phyloP scores from a whole-genome alignment of 441 rosid genomes.

The Jatropha multifida region DNA sequence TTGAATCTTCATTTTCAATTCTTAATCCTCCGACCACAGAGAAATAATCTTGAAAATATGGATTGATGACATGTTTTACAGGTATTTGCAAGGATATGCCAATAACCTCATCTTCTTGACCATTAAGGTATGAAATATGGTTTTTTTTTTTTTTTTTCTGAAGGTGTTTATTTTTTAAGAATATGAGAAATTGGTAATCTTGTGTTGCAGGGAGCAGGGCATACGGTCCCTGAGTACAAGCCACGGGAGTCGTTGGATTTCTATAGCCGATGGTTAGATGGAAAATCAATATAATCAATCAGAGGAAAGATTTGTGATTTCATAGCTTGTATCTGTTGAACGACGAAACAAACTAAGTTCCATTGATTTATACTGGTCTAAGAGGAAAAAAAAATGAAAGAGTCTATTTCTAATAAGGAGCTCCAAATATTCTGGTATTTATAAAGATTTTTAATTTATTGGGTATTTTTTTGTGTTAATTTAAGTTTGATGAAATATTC shows the following conservation, averaged over 20 bases:
- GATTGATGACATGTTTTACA: conserved; percentile 16
- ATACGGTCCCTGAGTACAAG: conserved; percentile 68
- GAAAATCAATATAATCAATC: conserved; percentile 25
- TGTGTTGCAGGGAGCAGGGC: conserved; percentile 63
- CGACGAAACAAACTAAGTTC: background rate
- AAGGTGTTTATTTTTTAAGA: too few relatives aligned
- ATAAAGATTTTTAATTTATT: too few relatives aligned
- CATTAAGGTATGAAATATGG: conserved; percentile 41
- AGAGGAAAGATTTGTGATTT: too few relatives aligned
- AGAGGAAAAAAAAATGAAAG: background rate
- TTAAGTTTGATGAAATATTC: too few relatives aligned
- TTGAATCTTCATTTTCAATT: background rate
- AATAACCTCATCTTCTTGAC: conserved; percentile 52
- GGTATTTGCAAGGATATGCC: conserved; percentile 57
- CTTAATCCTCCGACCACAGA: background rate
- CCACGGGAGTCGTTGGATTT: conserved; percentile 50
- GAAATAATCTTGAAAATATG: background rate
- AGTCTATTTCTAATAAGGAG: too few relatives aligned
- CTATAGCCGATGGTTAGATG: conserved; percentile 42
- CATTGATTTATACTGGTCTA: background rate
- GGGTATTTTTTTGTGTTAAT: too few relatives aligned
- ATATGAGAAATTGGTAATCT: background rate
- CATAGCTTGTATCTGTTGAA: background rate
- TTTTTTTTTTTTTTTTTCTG: background rate
- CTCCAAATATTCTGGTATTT: too few relatives aligned